These are phyloP conservation scores for Aspergillus mulundensis DNA, from an alignment of 495 filamentous ascomycete genomes.

Conservation along the genomic window DNA sequence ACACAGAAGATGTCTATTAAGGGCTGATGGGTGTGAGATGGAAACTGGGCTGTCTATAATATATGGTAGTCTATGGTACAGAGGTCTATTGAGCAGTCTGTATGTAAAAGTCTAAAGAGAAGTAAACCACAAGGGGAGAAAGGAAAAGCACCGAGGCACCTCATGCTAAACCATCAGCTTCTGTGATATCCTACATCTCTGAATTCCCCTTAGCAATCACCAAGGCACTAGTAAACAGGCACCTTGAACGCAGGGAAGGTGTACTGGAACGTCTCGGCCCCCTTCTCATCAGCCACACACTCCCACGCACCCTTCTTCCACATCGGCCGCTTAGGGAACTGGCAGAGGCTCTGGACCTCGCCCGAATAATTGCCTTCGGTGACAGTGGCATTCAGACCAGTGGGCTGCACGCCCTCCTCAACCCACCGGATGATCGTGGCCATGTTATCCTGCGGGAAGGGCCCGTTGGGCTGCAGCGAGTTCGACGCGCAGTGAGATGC, in stretches of 20 bases:
- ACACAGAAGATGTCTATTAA: too few relatives aligned
- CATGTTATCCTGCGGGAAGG: slow-evolving; percentile 43
- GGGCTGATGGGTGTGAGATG: too few relatives aligned
- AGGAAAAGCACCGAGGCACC: too few relatives aligned
- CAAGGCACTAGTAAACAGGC: slow-evolving; percentile 6
- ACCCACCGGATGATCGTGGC: slow-evolving; percentile 50
- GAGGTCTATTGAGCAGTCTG: too few relatives aligned
- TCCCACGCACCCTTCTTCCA: neutral
- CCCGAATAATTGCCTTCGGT: slow-evolving; percentile 13
- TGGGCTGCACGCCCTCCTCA: slow-evolving; percentile 44
- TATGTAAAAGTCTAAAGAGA: too few relatives aligned
- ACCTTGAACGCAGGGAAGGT: slow-evolving; percentile 10
- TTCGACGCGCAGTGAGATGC: slow-evolving; percentile 48
- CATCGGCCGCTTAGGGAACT: slow-evolving; percentile 26
- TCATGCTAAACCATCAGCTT: too few relatives aligned
- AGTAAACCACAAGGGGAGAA: too few relatives aligned
- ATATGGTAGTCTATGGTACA: too few relatives aligned
- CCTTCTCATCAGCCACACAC: slow-evolving; percentile 7
- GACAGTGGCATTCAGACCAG: slow-evolving; percentile 37
- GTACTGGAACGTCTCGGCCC: slow-evolving; percentile 4
- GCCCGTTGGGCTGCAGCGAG: slow-evolving; percentile 37
- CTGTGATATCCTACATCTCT: too few relatives aligned
- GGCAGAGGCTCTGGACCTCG: slow-evolving; percentile 42
- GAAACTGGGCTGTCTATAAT: too few relatives aligned
- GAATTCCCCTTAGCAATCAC: too few relatives aligned